Evolutionary conservation across 371 early-diverging fungal genomes (phyloP).

Genomic region (Saksenaea vasiformis): DNA sequence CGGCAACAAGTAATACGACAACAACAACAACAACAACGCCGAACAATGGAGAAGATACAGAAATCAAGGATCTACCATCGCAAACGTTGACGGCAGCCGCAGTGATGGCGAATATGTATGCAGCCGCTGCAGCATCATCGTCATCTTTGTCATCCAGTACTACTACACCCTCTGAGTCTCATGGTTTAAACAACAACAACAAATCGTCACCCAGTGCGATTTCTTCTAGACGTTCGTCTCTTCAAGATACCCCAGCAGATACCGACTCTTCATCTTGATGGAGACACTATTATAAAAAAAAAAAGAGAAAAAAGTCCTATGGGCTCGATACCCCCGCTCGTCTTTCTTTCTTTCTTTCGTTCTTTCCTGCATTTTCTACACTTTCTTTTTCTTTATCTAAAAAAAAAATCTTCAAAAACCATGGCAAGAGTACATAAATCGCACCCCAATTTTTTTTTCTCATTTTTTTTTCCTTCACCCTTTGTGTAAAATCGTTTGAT

Average conservation of each 20-base stretch:
- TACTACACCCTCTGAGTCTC: conserved; percentile 1
- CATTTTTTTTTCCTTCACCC: not conserved
- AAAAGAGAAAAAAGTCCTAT: not conserved
- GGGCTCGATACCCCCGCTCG: conserved; percentile 5
- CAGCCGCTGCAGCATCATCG: not conserved
- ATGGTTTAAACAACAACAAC: conserved; percentile 9
- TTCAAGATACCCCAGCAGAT: conserved; percentile 4
- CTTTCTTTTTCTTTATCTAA: not conserved
- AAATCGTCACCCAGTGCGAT: conserved; percentile 3
- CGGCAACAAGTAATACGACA: not conserved
- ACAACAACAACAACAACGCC: conserved; percentile 1
- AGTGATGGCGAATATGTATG: conserved; percentile 9
- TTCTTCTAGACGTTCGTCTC: conserved; percentile 4
- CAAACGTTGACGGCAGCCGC: conserved; percentile 12
- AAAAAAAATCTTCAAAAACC: not conserved
- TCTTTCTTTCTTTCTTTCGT: not conserved
- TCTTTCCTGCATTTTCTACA: not conserved
- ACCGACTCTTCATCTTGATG: conserved; percentile 2
- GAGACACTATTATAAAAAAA: not conserved
- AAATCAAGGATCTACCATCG: not conserved
- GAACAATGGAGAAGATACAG: conserved; percentile 7
- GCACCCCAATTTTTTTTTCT: not conserved
- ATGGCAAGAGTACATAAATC: conserved; percentile 3
- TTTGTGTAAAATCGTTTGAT: not conserved
- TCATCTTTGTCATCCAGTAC: not conserved